These are phyloP conservation scores for Cornus florida DNA, from an alignment of 148 eudicot genomes.

Conservation along the genomic window DNA sequence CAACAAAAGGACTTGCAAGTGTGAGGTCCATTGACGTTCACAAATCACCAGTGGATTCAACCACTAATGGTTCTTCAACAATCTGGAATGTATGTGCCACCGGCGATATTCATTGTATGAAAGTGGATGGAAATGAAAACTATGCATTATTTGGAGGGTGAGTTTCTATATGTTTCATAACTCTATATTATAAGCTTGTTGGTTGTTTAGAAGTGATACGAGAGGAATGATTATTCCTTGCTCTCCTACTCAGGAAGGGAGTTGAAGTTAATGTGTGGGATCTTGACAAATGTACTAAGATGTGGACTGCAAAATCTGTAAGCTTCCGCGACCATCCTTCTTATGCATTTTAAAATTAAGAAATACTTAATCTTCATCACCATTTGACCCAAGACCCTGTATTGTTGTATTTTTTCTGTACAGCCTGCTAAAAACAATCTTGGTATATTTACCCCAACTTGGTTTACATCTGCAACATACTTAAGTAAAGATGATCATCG, in stretches of 20 bases:
- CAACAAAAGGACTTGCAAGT: constrained; percentile 65
- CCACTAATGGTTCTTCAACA: constrained; percentile 22
- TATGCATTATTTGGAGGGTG: constrained; percentile 92
- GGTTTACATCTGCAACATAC: constrained; percentile 83
- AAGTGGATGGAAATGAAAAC: constrained; percentile 67
- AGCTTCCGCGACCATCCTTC: constrained; percentile 24
- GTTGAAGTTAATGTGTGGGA: constrained; percentile 81
- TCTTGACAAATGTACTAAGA: constrained; percentile 51
- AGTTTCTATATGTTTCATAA: constrained; percentile 14
- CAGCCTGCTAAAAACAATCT: constrained; percentile 91
- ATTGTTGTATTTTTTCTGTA: constrained; percentile 13
- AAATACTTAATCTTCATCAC: background rate
- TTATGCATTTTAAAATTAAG: background rate
- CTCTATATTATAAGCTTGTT: background rate
- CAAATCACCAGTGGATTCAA: constrained; percentile 24
- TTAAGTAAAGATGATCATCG: constrained; percentile 88
- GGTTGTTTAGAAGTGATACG: background rate
- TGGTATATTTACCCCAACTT: constrained; percentile 83
- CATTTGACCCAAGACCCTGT: background rate
- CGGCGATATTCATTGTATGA: constrained; percentile 57
- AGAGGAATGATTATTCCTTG: constrained; percentile 1
- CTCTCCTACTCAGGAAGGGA: constrained; percentile 62
- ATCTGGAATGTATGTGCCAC: constrained; percentile 70
- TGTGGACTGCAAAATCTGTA: constrained; percentile 91
- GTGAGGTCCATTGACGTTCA: constrained; percentile 46